Evolutionary conservation across 2,329 filamentous ascomycete species (phyloP), one percentile per base, ranked within the genome.

Genomic region (Teratosphaeria zuluensis): DNA sequence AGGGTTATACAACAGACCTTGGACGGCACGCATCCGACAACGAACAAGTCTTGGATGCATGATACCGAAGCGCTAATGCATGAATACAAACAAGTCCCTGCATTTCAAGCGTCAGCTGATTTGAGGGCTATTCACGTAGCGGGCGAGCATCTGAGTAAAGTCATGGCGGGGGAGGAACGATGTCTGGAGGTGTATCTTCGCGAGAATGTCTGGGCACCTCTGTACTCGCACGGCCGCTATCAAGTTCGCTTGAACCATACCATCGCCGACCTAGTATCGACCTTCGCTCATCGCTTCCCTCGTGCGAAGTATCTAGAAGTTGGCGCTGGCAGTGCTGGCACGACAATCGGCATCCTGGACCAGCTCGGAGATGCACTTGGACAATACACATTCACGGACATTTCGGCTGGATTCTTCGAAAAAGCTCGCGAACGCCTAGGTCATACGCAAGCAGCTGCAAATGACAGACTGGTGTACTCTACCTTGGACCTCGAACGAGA

Each of bases 351-450:
- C n/a, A 11, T 48, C 9, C 16, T 48, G 16, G 16, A 19, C 8
- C 19, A 19, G 16, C 16, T 48, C 19, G 42, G n/a, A 7, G 16
- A 21, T 21, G 19, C 16, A n/a, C 19, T 19, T 21, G 16, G 4
- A n/a, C 19, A 19, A 19, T 81, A 80, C 63, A 76, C 73, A 0
- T 80, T 69, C 64, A 80, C 79, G 0, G 78, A 80, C 59, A 71
- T 78, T 11, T 74, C 74, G 0, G 56, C 68, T 2, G 71, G 68
- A 6, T 76, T 77, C 66, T 78, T 80, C 54, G 70, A 72, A 6
- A 58, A 64, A 1, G 75, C 72, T 0, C 60, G 65, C n/a, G 35
- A 42, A 14, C 35, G 35, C n/a, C 35, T 42, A 16, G 65, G 70
- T 24, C 60, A 59, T 3, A 72, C 77, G 21, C 54, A 62, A 0